Conservation (phyloP, 1,139 yeast genomes). For the Cylindricascospora bacillispora region DNA sequence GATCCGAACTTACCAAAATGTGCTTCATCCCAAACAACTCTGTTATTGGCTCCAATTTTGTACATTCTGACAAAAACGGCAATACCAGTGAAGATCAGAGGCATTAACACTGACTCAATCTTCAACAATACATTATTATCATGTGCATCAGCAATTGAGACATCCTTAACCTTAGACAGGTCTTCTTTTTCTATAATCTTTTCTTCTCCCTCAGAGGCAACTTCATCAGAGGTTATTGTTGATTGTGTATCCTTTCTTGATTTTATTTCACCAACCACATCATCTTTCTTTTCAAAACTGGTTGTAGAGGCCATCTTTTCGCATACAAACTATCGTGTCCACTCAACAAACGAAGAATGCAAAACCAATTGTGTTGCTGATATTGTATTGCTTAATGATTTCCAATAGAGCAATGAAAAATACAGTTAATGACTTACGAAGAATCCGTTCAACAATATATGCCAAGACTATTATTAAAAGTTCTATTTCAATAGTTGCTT, state of each 20-base stretch:
- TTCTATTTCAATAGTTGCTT: no score
- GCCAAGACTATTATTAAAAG: no score
- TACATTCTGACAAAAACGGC: conserved; percentile 68
- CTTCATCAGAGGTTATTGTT: conserved; percentile 1
- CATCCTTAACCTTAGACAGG: conserved; percentile 1
- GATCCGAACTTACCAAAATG: conserved; percentile 96
- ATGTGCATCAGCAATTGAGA: not conserved
- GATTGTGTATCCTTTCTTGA: conserved; percentile 6
- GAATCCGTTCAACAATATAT: no score
- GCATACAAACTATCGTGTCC: no score
- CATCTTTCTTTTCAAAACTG: not conserved
- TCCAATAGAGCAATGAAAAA: no score
- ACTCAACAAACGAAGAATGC: no score
- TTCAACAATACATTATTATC: conserved; percentile 18
- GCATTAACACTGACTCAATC: conserved; percentile 39
- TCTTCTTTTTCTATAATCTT: conserved; percentile 3
- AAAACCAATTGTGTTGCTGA: no score
- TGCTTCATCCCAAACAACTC: conserved; percentile 95
- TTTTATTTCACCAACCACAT: conserved; percentile 6
- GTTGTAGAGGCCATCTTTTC: conserved; percentile 4
- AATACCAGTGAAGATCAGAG: conserved; percentile 46
- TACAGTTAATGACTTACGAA: no score
- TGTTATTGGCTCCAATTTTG: conserved; percentile 52
- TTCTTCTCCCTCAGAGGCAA: not conserved
- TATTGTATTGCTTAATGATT: no score